phyloP scores from a whole-genome alignment of 1,284 basidiomycete species.

The Phellopilus nigrolimitatus region DNA sequence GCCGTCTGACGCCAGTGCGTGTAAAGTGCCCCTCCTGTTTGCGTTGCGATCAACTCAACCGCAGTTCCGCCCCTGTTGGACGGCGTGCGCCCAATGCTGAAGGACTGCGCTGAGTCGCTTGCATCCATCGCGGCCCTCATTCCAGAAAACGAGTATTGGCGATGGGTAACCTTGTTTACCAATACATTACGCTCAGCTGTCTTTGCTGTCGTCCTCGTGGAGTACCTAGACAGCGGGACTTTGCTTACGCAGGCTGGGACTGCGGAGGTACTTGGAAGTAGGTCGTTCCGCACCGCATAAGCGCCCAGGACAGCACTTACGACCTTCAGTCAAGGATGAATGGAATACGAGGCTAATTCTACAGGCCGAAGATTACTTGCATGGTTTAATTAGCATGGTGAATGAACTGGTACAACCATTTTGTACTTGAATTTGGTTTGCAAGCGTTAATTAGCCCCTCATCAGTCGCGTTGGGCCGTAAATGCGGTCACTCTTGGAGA shows the following conservation, averaged over 20 bases:
- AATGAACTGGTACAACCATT: slow-evolving; percentile 66
- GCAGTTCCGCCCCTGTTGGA: slow-evolving; percentile 59
- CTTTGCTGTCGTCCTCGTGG: slow-evolving; percentile 60
- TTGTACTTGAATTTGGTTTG: background rate
- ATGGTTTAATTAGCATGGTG: slow-evolving; percentile 72
- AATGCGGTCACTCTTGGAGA: slow-evolving; percentile 81
- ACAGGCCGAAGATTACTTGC: slow-evolving; percentile 80
- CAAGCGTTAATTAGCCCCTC: slow-evolving; percentile 5
- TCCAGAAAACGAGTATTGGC: slow-evolving; percentile 73
- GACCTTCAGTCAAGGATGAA: slow-evolving; percentile 54
- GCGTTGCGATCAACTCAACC: slow-evolving; percentile 16
- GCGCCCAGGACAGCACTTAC: slow-evolving; percentile 17
- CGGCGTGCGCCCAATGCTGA: slow-evolving; percentile 48
- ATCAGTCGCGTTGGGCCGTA: slow-evolving; percentile 73
- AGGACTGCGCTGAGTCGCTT: slow-evolving; percentile 49
- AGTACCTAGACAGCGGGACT: slow-evolving; percentile 57
- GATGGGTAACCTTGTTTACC: slow-evolving; percentile 77
- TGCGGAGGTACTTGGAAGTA: slow-evolving; percentile 60
- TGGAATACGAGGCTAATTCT: slow-evolving; percentile 67
- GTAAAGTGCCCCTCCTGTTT: slow-evolving; percentile 5
- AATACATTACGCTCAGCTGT: slow-evolving; percentile 59
- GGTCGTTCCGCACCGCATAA: slow-evolving; percentile 28
- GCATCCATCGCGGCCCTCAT: slow-evolving; percentile 49
- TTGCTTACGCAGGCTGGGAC: slow-evolving; percentile 56
- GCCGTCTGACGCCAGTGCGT: slow-evolving; percentile 51